Evolutionary conservation across 2,329 filamentous ascomycete species (phyloP).

Genomic region (Colletotrichum viniferum): DNA sequence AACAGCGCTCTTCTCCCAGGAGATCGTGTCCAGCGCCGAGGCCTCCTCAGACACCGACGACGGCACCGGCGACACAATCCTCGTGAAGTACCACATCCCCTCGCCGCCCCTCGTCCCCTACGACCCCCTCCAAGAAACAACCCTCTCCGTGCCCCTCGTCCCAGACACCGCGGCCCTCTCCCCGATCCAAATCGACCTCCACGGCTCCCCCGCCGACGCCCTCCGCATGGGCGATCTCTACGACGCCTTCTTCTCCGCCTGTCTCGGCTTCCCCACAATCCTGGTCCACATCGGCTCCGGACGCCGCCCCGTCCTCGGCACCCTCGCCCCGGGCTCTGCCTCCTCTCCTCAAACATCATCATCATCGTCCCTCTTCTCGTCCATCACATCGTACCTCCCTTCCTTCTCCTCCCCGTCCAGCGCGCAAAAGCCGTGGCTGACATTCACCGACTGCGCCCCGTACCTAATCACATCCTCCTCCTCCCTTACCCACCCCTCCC

Average conservation of each 20-base stretch:
- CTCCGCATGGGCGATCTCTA: constrained; percentile 67
- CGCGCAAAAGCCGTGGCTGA: constrained; percentile 48
- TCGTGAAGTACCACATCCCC: constrained; percentile 48
- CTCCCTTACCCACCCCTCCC: constrained; percentile 71
- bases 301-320: constrained; percentile 65
- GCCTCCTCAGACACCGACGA: constrained; percentile 46
- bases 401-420: neutral
- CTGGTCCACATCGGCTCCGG: constrained; percentile 70
- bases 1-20: constrained; percentile 68
- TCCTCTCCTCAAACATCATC: neutral
- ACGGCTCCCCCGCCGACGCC: constrained; percentile 60
- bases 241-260: constrained; percentile 70
- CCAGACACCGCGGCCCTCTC: constrained; percentile 53
- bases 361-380: constrained; percentile 23
- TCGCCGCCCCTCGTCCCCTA: constrained; percentile 41
- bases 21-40: constrained; percentile 41
- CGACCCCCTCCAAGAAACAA: constrained; percentile 37
- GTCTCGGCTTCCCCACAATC: constrained; percentile 65
- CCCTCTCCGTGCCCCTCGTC: constrained; percentile 60
- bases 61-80: constrained; percentile 33
- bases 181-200: constrained; percentile 59
- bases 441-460: constrained; percentile 77
- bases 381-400: constrained; percentile 36
- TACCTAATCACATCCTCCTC: constrained; percentile 74
- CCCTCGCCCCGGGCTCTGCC: constrained; percentile 40